phyloP scores from a whole-genome alignment of 345 rosid genomes.

The Arabis hirsuta region DNA sequence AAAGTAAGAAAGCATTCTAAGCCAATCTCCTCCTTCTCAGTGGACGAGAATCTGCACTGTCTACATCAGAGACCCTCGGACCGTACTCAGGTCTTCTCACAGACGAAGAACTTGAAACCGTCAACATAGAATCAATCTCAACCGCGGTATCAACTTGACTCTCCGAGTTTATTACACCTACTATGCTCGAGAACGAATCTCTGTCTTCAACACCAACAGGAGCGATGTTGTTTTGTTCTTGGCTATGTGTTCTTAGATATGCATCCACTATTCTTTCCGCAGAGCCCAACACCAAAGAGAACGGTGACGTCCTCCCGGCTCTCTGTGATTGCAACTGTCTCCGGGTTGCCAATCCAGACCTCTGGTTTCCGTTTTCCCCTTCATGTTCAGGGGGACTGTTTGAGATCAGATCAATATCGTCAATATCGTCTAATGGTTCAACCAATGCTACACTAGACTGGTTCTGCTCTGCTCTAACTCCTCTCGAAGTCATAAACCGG shows the following conservation, averaged over 20 bases:
- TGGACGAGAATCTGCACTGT: conserved; percentile 74
- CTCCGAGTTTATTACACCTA: conserved; percentile 78
- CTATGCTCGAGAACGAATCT: conserved; percentile 78
- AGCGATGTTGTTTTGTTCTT: conserved; percentile 47
- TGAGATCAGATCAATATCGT: conserved; percentile 51
- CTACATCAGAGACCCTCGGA: conserved; percentile 66
- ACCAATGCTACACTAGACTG: conserved; percentile 44
- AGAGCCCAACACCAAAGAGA: conserved; percentile 52
- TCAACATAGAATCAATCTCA: conserved; percentile 75
- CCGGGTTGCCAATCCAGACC: conserved; percentile 43
- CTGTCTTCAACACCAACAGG: conserved; percentile 69
- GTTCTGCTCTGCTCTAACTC: conserved; percentile 68
- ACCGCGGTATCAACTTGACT: conserved; percentile 77
- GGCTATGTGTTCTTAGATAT: conserved; percentile 52
- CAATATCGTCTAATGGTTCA: conserved; percentile 7
- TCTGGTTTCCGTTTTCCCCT: conserved; percentile 46
- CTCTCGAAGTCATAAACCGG: conserved; percentile 58
- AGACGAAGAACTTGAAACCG: conserved; percentile 70
- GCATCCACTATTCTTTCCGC: conserved; percentile 57
- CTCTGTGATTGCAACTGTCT: conserved; percentile 46
- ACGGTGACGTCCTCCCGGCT: conserved; percentile 19
- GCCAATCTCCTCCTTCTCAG: conserved; percentile 61
- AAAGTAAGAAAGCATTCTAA: conserved; percentile 34
- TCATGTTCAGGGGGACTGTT: conserved; percentile 48
- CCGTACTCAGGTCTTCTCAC: conserved; percentile 61